Conservation (phyloP, 2,329 filamentous ascomycete genomes). For the Phialophora macrospora region DNA sequence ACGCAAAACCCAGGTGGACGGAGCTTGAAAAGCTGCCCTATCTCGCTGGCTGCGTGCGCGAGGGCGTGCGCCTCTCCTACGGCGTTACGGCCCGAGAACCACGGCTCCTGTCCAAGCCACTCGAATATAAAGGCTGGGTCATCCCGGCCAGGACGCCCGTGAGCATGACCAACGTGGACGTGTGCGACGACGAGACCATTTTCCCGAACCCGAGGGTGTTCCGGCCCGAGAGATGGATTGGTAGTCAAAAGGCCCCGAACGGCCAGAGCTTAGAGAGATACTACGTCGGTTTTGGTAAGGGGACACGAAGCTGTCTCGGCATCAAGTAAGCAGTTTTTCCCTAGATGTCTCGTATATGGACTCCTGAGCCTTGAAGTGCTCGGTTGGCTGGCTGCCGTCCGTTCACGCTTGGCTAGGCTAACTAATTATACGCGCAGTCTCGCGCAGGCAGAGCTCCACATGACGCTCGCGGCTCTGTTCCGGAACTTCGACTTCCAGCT, state of each 20-base stretch:
- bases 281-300: slow-evolving; percentile 48
- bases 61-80: slow-evolving; percentile 49
- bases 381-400: too few relatives aligned
- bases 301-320: slow-evolving; percentile 54
- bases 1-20: slow-evolving; percentile 20
- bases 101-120: slow-evolving; percentile 21
- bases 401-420: too few relatives aligned
- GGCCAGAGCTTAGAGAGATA: slow-evolving; percentile 42
- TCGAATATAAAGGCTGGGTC: slow-evolving; percentile 39
- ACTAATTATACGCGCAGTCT: slow-evolving; percentile 2
- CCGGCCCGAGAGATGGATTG: slow-evolving; percentile 43
- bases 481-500: slow-evolving; percentile 43
- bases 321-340: slow-evolving; percentile 43
- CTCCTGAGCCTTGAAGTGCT: too few relatives aligned
- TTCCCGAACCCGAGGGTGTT: slow-evolving; percentile 42
- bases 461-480: slow-evolving; percentile 42
- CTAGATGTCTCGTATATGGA: too few relatives aligned
- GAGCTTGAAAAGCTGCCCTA: slow-evolving; percentile 52
- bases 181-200: slow-evolving; percentile 40
- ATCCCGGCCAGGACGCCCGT: slow-evolving; percentile 43
- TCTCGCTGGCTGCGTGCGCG: slow-evolving; percentile 48
- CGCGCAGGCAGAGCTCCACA: slow-evolving; percentile 43
- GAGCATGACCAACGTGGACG: slow-evolving; percentile 37
- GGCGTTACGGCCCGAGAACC: slow-evolving; percentile 43
- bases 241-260: slow-evolving; percentile 18